Conservation (phyloP, 2,329 filamentous ascomycete species). For the Aspergillus sp. region DNA sequence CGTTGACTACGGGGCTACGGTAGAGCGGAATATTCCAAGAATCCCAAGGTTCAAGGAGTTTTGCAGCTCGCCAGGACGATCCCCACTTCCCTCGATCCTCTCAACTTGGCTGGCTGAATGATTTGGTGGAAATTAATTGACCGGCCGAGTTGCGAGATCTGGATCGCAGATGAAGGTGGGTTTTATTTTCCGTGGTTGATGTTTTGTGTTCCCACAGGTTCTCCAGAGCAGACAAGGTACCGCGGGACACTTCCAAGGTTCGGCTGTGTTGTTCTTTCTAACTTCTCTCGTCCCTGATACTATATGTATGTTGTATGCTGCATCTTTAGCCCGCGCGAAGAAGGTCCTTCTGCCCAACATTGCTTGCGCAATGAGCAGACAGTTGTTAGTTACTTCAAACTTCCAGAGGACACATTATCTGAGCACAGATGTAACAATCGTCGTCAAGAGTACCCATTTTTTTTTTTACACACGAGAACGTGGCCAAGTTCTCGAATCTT, state of each 20-base stretch:
- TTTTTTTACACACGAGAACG: background rate
- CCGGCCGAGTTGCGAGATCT: slow-evolving; percentile 4
- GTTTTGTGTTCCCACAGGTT: slow-evolving; percentile 8
- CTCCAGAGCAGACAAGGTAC: background rate
- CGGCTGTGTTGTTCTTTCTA: background rate
- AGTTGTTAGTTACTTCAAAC: background rate
- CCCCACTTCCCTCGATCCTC: slow-evolving; percentile 18
- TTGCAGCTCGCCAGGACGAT: slow-evolving; percentile 4
- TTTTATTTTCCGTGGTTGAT: slow-evolving; percentile 8
- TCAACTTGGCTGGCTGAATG: slow-evolving; percentile 16
- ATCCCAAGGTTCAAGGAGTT: slow-evolving; percentile 3
- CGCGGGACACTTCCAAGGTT: slow-evolving; percentile 7
- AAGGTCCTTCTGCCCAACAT: background rate
- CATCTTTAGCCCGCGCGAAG: background rate
- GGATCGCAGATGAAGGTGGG: slow-evolving; percentile 12
- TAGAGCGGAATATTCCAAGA: slow-evolving; percentile 13
- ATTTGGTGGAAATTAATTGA: background rate
- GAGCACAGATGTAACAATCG: background rate
- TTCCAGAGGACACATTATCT: background rate
- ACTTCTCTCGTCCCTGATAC: no score
- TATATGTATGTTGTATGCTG: background rate
- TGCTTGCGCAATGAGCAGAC: background rate
- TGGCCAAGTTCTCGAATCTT: background rate
- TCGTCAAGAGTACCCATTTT: background rate
- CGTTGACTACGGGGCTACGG: slow-evolving; percentile 5